These are phyloP conservation scores for Aspergillus carlsbadensis DNA, from an alignment of 495 filamentous ascomycete species.

Conservation along the genomic window DNA sequence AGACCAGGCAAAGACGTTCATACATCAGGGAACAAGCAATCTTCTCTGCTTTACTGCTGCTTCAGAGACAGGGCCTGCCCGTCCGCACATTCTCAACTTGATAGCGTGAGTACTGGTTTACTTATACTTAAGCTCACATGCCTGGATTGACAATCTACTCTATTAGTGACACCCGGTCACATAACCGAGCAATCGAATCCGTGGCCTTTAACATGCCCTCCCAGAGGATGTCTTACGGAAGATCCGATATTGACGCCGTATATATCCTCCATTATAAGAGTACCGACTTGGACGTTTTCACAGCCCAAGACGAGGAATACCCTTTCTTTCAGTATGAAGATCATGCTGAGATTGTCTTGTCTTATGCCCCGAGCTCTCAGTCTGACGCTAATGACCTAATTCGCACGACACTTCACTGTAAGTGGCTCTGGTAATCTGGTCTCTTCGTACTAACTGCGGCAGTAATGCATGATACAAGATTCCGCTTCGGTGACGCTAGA, in stretches of 20 bases:
- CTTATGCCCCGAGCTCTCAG: neutral
- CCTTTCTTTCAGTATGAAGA: neutral
- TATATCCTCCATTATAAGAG: neutral
- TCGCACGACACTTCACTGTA: neutral
- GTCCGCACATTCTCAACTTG: neutral
- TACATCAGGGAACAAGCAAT: neutral
- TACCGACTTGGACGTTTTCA: neutral
- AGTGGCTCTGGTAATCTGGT: neutral
- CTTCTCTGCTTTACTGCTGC: neutral
- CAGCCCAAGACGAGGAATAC: neutral
- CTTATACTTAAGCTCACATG: neutral
- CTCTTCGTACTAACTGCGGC: neutral
- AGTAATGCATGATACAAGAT: neutral
- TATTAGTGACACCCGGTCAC: neutral
- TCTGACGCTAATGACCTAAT: neutral
- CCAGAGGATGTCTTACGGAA: neutral
- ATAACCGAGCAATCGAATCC: neutral
- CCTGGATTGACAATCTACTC: no score
- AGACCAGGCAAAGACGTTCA: neutral
- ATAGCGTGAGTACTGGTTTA: neutral
- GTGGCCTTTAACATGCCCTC: neutral
- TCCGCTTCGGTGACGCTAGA: neutral
- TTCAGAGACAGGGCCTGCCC: neutral
- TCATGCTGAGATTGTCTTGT: neutral
- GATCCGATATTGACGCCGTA: neutral